Base-by-base conservation (phyloP, 495 filamentous ascomycete species). In the Aspergillus asperescens region DNA sequence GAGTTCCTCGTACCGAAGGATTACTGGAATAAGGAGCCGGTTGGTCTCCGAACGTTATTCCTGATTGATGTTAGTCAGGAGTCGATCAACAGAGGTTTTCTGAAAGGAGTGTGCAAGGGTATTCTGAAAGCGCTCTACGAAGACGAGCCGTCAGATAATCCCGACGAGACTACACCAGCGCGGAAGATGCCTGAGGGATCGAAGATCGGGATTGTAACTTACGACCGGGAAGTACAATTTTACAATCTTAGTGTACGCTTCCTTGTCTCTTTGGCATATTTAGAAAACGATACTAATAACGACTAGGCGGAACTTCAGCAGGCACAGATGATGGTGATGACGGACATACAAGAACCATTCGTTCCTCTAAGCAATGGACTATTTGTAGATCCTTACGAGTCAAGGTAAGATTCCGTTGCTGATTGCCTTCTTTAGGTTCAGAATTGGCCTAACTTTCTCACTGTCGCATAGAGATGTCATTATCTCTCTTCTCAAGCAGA, bases 271-370 rank as follows among this genome's bases (percentile, higher is more conserved):
- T 18, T 32, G 23, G 37, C 43, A 15, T 48, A 45, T n/a, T 10
- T 27, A 8, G 1, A 15, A 22, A 39, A 24, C 4, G 15, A n/a
- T 58, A 34, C 67, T 77, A 20, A 76, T 52, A 23, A 7, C 4
- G 15, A 22, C 38, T 56, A 89, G 86, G 71, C 89, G 16, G 73
- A 81, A 24, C 72, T 96, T 23, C 88, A 95, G 42, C 83, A 89
- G 71, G 88, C 93, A 5, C 93, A 99, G 62, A 96, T 97, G 92
- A 82, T 97, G 75, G 90, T 97, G 15, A 95, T 97, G 90, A 88
- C 93, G 8, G 93, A 99, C 63, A 80, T 99, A 49, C 90, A 99
- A 57, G 93, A 99, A 57, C 92, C 93, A 0, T 99, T 99, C 65
- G 85, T 96, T 7, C 93, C 94, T 38, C 73, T 97, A 13, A 89